Evolutionary conservation across 139 green algal genomes (phyloP), one percentile per base, ranked within the genome.

Genomic region (Chlorella sp.): DNA sequence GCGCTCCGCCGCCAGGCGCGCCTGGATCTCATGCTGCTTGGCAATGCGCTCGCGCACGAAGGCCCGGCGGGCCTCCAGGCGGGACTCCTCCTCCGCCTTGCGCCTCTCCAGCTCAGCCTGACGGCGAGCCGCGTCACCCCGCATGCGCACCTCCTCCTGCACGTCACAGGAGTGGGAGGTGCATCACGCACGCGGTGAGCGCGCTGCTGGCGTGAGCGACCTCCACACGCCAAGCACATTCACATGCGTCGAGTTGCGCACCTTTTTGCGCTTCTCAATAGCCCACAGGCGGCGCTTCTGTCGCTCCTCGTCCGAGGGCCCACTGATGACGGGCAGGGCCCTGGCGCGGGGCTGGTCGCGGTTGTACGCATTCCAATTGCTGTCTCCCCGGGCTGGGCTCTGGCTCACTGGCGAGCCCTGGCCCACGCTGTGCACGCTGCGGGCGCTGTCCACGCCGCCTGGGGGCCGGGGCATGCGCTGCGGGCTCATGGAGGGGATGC

Each of bases 1-100:
- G 0, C 73, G 72, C 73, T 83, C 73, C 22, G 75, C 31, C 1
- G 78, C 78, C 70, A 78, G 31, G 35, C 49, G 59, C 24, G 72
- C 72, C 0, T 49, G 34, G 4, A 79, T 68, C 62, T 79, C 77
- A 55, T 83, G 77, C 72, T 83, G 55, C 55, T 27, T 64, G 23
- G 61, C 34, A 71, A 83, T 83, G 59, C 73, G 73, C 49, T 83
- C 73, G 14, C 78, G 69, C 14, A 83, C 74, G 29, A 68, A 51
- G 0, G 59, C 36, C 1, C 78, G 69, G n/a, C 78, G 69, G 1
- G 73, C 68, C 73, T 83, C 78, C 35, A 83, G 65, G 32, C 69
- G 65, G 0, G 63, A 63, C 64, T 80, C 69, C 70, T 83, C 78
- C 32, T 65, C 73, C 64, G 78, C 72, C 35, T 34, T 61, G 14